Evolutionary conservation across 106 monocot species (phyloP).

Genomic region (Platanthera guangdongensis): DNA sequence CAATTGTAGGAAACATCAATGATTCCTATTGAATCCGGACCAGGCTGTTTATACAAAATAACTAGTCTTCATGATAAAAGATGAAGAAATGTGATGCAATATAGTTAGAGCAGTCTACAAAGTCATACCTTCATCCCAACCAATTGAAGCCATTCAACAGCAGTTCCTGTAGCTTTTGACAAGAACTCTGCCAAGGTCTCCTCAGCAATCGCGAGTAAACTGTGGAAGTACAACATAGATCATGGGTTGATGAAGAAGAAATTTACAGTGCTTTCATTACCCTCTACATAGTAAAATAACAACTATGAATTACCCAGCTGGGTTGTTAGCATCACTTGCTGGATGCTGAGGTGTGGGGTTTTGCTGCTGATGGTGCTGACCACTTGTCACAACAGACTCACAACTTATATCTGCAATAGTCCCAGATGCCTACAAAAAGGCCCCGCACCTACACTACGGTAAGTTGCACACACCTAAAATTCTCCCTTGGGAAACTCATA

Average conservation of each 20-base stretch:
- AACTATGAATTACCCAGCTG: constrained; percentile 60
- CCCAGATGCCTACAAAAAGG: constrained; percentile 64
- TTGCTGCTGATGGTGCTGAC: constrained; percentile 59
- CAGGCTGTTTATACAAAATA: constrained; percentile 52
- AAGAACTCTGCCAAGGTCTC: constrained; percentile 37
- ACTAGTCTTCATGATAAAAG: not conserved
- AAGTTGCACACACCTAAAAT: too few species aligned
- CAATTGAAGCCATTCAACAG: constrained; percentile 78
- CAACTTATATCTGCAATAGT: constrained; percentile 74
- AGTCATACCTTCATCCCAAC: constrained; percentile 46
- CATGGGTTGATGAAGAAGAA: too few species aligned
- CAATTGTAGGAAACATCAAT: constrained; percentile 96
- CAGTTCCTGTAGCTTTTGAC: constrained; percentile 75
- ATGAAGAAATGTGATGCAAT: not conserved
- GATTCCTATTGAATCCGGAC: constrained; percentile 99
- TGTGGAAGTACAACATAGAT: not conserved
- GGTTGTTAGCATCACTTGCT: constrained; percentile 79
- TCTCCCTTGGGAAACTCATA: too few species aligned
- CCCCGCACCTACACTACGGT: too few species aligned
- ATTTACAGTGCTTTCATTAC: not conserved
- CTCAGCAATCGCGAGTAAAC: too few species aligned
- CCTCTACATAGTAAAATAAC: not conserved
- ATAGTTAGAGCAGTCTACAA: not conserved
- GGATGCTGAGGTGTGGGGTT: constrained; percentile 58
- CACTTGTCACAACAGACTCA: constrained; percentile 87